A percentile compares a stretch with the other conserved stretches of the same genome.
phyloP scores from a whole-genome alignment of 768 basidiomycete genomes.

The Omphalotus guepiniiformis region DNA sequence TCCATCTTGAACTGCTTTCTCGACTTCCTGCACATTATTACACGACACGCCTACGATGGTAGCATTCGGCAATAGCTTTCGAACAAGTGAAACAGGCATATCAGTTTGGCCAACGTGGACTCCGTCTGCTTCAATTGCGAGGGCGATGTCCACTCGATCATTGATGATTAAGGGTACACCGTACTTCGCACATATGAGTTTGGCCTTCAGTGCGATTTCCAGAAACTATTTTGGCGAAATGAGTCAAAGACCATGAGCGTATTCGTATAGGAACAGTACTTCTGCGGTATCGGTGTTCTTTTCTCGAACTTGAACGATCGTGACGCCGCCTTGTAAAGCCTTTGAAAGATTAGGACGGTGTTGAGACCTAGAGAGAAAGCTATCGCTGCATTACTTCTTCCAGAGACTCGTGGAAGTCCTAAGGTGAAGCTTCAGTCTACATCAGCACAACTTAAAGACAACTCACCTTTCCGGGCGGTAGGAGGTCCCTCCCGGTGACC shows the following conservation, averaged over 20 bases:
- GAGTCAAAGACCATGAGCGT: neutral
- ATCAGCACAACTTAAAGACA: neutral
- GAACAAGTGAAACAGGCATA: conserved; percentile 66
- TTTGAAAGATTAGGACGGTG: conserved; percentile 22
- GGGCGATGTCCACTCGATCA: conserved; percentile 82
- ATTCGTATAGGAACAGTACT: conserved; percentile 29
- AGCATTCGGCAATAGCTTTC: conserved; percentile 60
- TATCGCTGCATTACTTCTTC: conserved; percentile 51
- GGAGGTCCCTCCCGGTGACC: conserved; percentile 76
- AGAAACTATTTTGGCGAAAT: conserved; percentile 77
- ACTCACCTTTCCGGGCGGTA: conserved; percentile 72
- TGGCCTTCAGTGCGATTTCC: conserved; percentile 63
- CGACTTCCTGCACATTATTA: conserved; percentile 61
- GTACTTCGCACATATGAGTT: conserved; percentile 70
- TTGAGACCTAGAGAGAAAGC: neutral
- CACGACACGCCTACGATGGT: conserved; percentile 81
- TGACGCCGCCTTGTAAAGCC: conserved; percentile 85
- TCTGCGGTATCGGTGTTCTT: conserved; percentile 79
- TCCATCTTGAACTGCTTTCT: conserved; percentile 53
- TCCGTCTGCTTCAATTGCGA: conserved; percentile 71
- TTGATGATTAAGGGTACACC: conserved; percentile 83
- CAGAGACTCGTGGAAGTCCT: conserved; percentile 70
- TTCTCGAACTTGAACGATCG: conserved; percentile 86
- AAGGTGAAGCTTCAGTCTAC: conserved; percentile 8
- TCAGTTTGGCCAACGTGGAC: conserved; percentile 91